Conservation (phyloP, 2,329 filamentous ascomycete genomes). For the Leptoxyphium fumago region DNA sequence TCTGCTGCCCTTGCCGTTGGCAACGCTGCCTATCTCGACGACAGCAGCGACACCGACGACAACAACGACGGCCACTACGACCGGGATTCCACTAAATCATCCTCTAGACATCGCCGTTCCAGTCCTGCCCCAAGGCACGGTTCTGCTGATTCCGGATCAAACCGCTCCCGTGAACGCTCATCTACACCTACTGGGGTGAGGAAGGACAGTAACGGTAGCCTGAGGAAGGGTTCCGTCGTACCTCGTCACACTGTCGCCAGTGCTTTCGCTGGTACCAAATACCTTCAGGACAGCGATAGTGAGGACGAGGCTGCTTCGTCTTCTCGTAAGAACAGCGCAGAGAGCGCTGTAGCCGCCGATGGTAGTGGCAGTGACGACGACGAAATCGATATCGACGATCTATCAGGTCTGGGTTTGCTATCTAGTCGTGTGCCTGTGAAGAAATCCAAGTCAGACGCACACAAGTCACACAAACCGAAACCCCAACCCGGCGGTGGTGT, state of each 20-base stretch:
- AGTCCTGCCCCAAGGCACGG: constrained; percentile 14
- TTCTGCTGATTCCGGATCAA: constrained; percentile 5
- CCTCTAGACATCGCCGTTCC: constrained; percentile 9
- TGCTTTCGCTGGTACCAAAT: constrained; percentile 22
- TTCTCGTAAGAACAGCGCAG: not conserved
- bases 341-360: not conserved
- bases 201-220: not conserved
- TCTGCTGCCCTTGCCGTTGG: constrained; percentile 15
- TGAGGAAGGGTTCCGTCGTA: constrained; percentile 3
- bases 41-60: constrained; percentile 15
- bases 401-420: not conserved
- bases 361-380: constrained; percentile 11
- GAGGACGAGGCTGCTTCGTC: constrained; percentile 1
- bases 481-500: constrained; percentile 16
- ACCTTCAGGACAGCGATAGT: constrained; percentile 19
- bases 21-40: constrained; percentile 18
- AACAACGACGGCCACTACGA: too few relatives aligned
- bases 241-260: constrained; percentile 20
- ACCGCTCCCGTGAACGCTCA: not conserved
- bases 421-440: constrained; percentile 1
- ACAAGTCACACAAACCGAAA: constrained; percentile 19
- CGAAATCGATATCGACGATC: constrained; percentile 13
- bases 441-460: constrained; percentile 10
- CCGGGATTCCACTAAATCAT: not conserved
- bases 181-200: not conserved